Conservation (phyloP, 805 yeast species). For the Zygoascus tannicola region DNA sequence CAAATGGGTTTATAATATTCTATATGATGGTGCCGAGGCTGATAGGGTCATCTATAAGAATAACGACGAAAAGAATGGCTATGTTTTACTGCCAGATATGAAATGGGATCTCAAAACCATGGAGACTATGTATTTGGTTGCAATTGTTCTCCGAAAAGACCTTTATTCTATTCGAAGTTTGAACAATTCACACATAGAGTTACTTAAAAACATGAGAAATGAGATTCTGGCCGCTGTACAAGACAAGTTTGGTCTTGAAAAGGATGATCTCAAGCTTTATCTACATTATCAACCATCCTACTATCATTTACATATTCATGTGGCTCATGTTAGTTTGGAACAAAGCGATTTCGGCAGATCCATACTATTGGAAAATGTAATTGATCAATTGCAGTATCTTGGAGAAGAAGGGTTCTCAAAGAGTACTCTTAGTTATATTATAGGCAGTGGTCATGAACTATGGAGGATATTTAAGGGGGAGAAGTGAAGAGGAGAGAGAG, state of each 20-base stretch:
- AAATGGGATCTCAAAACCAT: conserved; percentile 80
- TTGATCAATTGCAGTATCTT: conserved; percentile 53
- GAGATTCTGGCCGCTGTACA: conserved; percentile 43
- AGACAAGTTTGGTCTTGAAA: conserved; percentile 37
- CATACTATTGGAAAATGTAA: conserved; percentile 66
- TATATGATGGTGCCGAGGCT: conserved; percentile 72
- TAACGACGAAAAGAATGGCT: conserved; percentile 41
- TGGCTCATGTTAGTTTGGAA: conserved; percentile 62
- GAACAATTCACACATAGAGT: conserved; percentile 46
- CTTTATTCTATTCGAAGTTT: conserved; percentile 72
- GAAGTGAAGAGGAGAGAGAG: background rate
- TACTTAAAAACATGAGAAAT: conserved; percentile 40
- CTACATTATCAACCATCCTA: conserved; percentile 92
- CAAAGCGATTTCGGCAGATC: conserved; percentile 78
- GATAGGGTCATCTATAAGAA: conserved; percentile 70
- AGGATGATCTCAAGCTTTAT: conserved; percentile 61
- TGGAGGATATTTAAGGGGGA: conserved; percentile 37
- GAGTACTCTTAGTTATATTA: conserved; percentile 51
- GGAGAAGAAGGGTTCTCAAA: conserved; percentile 49
- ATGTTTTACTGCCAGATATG: conserved; percentile 85
- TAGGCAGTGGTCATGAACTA: conserved; percentile 72
- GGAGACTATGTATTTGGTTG: conserved; percentile 66
- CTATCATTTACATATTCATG: conserved; percentile 90
- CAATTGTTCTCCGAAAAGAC: conserved; percentile 61
- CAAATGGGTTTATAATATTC: conserved; percentile 83